Conservation (phyloP, 2,329 filamentous ascomycete genomes). For the Penicillium sp. region DNA sequence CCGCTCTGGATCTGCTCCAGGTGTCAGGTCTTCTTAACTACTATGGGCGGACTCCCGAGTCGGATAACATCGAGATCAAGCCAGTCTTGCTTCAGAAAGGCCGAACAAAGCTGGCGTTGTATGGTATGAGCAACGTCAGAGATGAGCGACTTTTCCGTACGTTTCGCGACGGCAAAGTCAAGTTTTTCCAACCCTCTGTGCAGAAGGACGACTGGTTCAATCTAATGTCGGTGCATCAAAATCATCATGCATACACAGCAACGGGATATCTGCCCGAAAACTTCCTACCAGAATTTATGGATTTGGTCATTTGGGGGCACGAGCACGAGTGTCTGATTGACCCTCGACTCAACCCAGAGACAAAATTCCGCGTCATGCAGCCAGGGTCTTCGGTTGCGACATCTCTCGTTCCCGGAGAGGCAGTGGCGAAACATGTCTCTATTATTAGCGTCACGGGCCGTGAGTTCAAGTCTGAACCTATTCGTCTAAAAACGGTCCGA, state of each 20-base stretch:
- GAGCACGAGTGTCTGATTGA: constrained; percentile 95
- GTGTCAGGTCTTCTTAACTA: constrained; percentile 91
- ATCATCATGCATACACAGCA: constrained; percentile 84
- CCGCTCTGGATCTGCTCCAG: constrained; percentile 84
- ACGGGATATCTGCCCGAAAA: constrained; percentile 93
- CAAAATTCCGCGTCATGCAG: constrained; percentile 92
- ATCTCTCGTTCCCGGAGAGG: constrained; percentile 82
- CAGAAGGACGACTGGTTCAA: constrained; percentile 94
- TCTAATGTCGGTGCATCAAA: constrained; percentile 89
- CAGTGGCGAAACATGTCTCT: constrained; percentile 83
- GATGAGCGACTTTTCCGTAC: constrained; percentile 93
- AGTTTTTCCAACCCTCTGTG: constrained; percentile 77
- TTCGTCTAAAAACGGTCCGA: constrained; percentile 79
- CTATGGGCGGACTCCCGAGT: constrained; percentile 84
- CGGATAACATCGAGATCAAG: constrained; percentile 88
- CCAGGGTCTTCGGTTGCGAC: constrained; percentile 95
- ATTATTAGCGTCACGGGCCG: constrained; percentile 78
- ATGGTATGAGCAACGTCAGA: constrained; percentile 90
- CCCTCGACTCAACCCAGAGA: constrained; percentile 75
- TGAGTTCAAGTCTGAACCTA: constrained; percentile 71
- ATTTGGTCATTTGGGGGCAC: constrained; percentile 93
- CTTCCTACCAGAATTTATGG: constrained; percentile 83
- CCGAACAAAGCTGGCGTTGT: constrained; percentile 83
- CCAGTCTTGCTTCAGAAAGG: constrained; percentile 92
- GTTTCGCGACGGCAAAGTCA: constrained; percentile 87